Evolutionary conservation across 1,284 basidiomycete genomes (phyloP).

Genomic region (Ceratobasidium sp.): DNA sequence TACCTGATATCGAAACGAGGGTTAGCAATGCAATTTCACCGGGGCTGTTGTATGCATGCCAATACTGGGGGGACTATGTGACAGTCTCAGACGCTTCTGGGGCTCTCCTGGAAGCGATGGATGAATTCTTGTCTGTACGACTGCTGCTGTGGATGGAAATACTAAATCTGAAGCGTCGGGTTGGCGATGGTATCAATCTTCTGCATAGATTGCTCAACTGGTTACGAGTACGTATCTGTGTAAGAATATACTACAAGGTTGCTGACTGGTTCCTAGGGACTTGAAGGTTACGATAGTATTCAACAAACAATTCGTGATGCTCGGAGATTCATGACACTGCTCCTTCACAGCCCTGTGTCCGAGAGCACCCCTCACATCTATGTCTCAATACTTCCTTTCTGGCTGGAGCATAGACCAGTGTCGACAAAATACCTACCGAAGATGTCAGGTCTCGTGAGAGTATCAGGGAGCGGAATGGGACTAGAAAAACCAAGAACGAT

Average conservation of each 20-base stretch:
- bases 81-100: not conserved
- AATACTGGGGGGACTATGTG: not conserved
- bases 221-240: not conserved
- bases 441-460: not conserved
- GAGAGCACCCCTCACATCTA: constrained; percentile 2
- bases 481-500: too few species aligned
- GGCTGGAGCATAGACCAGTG: not conserved
- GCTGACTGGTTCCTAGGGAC: not conserved
- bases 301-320: not conserved
- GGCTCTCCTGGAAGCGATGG: not conserved
- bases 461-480: too few species aligned
- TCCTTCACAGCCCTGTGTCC: not conserved
- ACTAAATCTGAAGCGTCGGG: not conserved
- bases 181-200: not conserved
- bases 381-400: not conserved
- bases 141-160: constrained; percentile 22
- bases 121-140: not conserved
- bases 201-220: not conserved
- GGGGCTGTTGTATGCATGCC: not conserved
- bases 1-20: not conserved
- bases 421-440: not conserved
- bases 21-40: not conserved
- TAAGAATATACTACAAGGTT: not conserved
- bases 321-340: not conserved
- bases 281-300: too few species aligned